Evolutionary conservation across 176 grass and related monocot species (phyloP).

Genomic region (Rhynchospora tenuis): DNA sequence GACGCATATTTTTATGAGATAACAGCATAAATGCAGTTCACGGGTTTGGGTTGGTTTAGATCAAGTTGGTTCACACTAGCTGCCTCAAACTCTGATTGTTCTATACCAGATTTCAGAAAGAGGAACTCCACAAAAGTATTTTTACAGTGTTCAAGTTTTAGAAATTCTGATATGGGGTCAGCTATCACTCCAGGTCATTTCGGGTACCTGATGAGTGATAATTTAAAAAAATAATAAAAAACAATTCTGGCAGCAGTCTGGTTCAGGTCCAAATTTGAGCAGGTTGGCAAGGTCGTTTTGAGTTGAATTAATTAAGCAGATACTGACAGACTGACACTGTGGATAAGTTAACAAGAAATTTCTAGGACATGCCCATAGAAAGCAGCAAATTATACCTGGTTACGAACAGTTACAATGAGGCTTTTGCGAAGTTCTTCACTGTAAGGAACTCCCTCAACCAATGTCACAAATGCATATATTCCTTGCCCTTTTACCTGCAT

Average conservation of each 20-base stretch:
- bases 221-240: not conserved
- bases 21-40: not conserved
- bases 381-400: conserved; percentile 47
- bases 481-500: conserved; percentile 92
- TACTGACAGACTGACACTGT: not conserved
- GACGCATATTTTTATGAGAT: not conserved
- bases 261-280: not conserved
- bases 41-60: not conserved
- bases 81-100: not conserved
- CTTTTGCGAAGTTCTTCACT: conserved; percentile 88
- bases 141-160: not conserved
- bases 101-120: not conserved
- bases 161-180: not conserved
- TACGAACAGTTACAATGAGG: conserved; percentile 64
- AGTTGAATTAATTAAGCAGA: not conserved
- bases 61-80: not conserved
- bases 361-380: not conserved
- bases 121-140: not conserved
- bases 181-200: not conserved
- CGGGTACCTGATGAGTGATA: too few species aligned
- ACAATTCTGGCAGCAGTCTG: not conserved
- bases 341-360: not conserved
- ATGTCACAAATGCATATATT: conserved; percentile 92
- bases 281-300: not conserved
- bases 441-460: conserved; percentile 81